A percentile compares a stretch with the other conserved stretches of the same genome.
These are phyloP conservation scores for Pichia cephalocereana DNA, from an alignment of 805 yeast species.

Conservation along the genomic window DNA sequence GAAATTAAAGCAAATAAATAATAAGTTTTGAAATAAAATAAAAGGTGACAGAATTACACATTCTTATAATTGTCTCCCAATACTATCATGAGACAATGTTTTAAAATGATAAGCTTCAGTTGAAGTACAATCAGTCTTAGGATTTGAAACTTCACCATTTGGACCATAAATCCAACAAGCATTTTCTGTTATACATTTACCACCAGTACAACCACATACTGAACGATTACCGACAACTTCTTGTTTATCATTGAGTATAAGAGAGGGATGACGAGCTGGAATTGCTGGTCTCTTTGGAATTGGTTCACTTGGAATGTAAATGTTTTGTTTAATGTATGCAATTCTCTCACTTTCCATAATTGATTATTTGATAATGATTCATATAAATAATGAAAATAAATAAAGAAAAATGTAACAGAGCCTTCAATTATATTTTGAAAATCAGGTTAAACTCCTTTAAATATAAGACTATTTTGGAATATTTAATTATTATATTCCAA, in stretches of 20 bases:
- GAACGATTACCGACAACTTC: conserved; percentile 20
- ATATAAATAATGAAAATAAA: too few relatives aligned
- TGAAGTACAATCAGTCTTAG: conserved; percentile 16
- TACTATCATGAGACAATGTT: conserved; percentile 17
- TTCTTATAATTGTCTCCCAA: conserved; percentile 14
- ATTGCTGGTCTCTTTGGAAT: conserved; percentile 16
- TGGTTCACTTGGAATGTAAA: conserved; percentile 25
- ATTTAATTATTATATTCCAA: too few relatives aligned
- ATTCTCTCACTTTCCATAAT: conserved; percentile 26
- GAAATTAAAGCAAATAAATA: too few relatives aligned
- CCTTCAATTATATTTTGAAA: too few relatives aligned
- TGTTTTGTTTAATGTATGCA: conserved; percentile 22
- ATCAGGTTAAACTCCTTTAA: too few relatives aligned
- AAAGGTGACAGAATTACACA: not conserved
- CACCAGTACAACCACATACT: conserved; percentile 28
- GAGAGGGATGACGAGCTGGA: conserved; percentile 28
- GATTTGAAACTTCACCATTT: conserved; percentile 25
- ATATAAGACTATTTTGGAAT: too few relatives aligned
- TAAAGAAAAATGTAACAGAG: too few relatives aligned
- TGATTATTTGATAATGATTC: too few relatives aligned
- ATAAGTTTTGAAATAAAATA: too few relatives aligned
- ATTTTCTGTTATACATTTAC: conserved; percentile 24
- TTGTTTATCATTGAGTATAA: conserved; percentile 25
- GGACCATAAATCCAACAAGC: conserved; percentile 30
- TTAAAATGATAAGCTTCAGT: conserved; percentile 25